Evolutionary conservation across 2,329 filamentous ascomycete genomes (phyloP), one percentile per base, ranked within the genome.

Genomic region (Biscogniauxia marginata): DNA sequence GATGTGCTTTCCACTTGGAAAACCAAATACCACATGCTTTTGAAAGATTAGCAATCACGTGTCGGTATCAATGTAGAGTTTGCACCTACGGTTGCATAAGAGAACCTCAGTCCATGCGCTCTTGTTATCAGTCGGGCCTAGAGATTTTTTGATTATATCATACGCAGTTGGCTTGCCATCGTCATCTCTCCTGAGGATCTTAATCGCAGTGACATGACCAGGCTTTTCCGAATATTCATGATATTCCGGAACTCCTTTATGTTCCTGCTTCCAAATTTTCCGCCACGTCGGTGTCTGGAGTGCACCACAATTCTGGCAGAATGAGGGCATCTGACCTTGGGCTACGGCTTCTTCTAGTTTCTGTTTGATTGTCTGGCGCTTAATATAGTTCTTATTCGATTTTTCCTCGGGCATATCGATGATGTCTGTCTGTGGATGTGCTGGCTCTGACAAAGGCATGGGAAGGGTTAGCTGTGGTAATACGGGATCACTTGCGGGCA

Each of bases 211-310:
- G 48, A 93, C 84, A 50, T 83, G 82, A 1, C 89, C 88, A 48
- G 88, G 86, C 65, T 88, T 87, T 57, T 89, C 86, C 0, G 87
- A 90, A 53, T 88, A 85, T 56, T 91, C 85, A 48, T 90, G 81
- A 57, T 87, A 84, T 3, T 83, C 80, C 0, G 91, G 91, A 25
- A 81, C 80, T 1, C 91, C 92, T 16, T 84, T 77, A 47, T 87
- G 81, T 7, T 90, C 81, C 67, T 91, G 91, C n/a, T 86, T 86
- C 81, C 89, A 97, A 11, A 95, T 91, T 68, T 93, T 95, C 58
- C 95, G 87, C 95, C 95, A 99, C 0, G 93, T 97, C 0, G 93
- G 91, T 0, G 95, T 99, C 66, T 98, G 90, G 55, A 99, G 96
- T 6, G 92, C 90, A 5, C 95, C 95, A 66, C 95, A 99, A 66